Conservation (phyloP, 345 rosid genomes). For the Sapria himalayana region DNA sequence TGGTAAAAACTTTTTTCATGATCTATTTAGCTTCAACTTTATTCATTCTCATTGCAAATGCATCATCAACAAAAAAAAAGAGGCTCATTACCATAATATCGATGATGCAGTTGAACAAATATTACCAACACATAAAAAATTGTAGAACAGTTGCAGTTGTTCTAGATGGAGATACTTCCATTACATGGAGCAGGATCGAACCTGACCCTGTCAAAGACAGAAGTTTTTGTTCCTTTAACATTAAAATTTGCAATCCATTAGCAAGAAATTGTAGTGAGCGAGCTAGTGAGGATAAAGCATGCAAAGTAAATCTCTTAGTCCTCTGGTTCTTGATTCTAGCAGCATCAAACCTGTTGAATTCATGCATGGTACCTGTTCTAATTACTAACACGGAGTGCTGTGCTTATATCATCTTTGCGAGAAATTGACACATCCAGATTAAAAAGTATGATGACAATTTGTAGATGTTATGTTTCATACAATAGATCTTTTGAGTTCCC, state of each 20-base stretch:
- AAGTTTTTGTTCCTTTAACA: conserved; percentile 26
- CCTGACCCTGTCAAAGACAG: conserved; percentile 21
- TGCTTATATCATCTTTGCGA: too few species aligned
- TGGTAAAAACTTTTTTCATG: conserved; percentile 18
- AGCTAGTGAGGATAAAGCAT: conserved; percentile 50
- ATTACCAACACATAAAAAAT: conserved; percentile 58
- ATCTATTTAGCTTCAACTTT: neutral
- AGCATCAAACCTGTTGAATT: conserved; percentile 32
- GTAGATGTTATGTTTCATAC: too few species aligned
- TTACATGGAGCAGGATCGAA: conserved; percentile 61
- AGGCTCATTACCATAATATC: neutral
- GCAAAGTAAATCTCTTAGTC: conserved; percentile 27
- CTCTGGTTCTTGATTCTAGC: conserved; percentile 34
- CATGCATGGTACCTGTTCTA: conserved; percentile 15
- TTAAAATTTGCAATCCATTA: conserved; percentile 37
- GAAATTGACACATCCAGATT: too few species aligned
- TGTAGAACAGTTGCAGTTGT: conserved; percentile 25
- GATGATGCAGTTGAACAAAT: conserved; percentile 40
- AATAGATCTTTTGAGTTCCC: too few species aligned
- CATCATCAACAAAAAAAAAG: too few species aligned
- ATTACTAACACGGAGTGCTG: conserved; percentile 9
- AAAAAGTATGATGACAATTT: too few species aligned
- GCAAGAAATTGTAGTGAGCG: conserved; percentile 59
- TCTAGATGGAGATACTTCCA: conserved; percentile 44
- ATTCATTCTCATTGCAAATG: too few species aligned